A percentile compares a stretch with the other conserved stretches of the same genome.
Evolutionary conservation across 2,329 filamentous ascomycete species (phyloP).

Genomic region (Trichoderma simmonsii): DNA sequence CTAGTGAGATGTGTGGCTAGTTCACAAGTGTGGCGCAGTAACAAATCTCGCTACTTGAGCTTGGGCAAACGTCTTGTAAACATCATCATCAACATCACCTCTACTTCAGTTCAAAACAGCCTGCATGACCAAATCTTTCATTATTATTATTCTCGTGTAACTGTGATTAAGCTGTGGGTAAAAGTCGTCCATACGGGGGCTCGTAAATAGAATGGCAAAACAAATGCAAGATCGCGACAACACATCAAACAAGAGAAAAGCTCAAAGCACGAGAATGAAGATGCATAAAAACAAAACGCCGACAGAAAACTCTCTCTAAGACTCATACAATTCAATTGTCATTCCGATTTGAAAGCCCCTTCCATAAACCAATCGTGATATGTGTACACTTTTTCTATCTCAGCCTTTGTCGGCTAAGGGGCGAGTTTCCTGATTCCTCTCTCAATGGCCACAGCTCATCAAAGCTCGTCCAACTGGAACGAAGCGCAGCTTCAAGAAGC

Average conservation of each 20-base stretch:
- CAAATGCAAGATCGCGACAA: background rate
- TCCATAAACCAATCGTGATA: slow-evolving; percentile 37
- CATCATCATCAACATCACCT: background rate
- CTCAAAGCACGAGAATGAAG: slow-evolving; percentile 15
- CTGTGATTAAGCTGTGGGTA: background rate
- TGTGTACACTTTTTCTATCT: slow-evolving; percentile 42
- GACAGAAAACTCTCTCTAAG: background rate
- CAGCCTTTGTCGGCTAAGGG: slow-evolving; percentile 21
- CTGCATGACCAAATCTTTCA: background rate
- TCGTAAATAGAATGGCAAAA: background rate
- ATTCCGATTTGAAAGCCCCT: slow-evolving; percentile 25
- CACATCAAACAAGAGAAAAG: background rate
- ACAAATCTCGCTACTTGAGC: background rate
- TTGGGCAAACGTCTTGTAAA: background rate
- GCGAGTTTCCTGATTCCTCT: slow-evolving; percentile 13
- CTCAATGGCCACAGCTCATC: background rate
- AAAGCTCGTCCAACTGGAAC: slow-evolving; percentile 11
- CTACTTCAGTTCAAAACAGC: background rate
- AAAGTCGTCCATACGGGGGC: background rate
- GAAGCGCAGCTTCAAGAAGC: slow-evolving; percentile 18
- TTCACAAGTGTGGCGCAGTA: background rate
- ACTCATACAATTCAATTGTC: slow-evolving; percentile 31
- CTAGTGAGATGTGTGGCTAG: slow-evolving; percentile 6
- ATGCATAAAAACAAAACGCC: slow-evolving; percentile 17
- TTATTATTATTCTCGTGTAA: background rate